A percentile compares a stretch with the other conserved stretches of the same genome.
Conservation (phyloP, 441 rosid species). For the Eugenia klotzschiana region DNA sequence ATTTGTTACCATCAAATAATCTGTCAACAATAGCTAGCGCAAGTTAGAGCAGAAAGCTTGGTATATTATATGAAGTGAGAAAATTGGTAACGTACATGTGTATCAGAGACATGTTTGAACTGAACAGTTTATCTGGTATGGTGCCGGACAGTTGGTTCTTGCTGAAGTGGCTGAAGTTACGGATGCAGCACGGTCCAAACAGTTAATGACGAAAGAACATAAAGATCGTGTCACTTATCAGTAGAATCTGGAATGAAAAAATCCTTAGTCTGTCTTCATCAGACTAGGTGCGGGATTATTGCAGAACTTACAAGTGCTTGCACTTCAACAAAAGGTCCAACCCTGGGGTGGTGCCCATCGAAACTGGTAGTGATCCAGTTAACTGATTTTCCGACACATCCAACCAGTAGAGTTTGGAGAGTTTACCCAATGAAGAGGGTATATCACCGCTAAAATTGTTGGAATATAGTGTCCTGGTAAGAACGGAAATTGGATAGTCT, state of each 20-base stretch:
- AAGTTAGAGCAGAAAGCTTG: neutral
- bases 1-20: slow-evolving; percentile 70
- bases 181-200: neutral
- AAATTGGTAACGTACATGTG: slow-evolving; percentile 52
- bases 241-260: neutral
- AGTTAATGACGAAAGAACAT: neutral
- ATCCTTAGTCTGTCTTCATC: neutral
- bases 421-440: slow-evolving; percentile 69
- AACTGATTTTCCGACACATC: slow-evolving; percentile 80
- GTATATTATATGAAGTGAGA: neutral
- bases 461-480: slow-evolving; percentile 69
- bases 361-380: slow-evolving; percentile 65
- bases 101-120: slow-evolving; percentile 61
- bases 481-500: neutral
- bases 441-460: slow-evolving; percentile 67
- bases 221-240: neutral
- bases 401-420: slow-evolving; percentile 76
- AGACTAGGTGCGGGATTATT: neutral
- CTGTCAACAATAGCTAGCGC: slow-evolving; percentile 7
- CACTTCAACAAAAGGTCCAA: slow-evolving; percentile 64
- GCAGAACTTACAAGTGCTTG: slow-evolving; percentile 62
- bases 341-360: slow-evolving; percentile 45
- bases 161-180: slow-evolving; percentile 66
- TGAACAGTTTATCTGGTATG: slow-evolving; percentile 60
- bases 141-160: slow-evolving; percentile 81